Evolutionary conservation across 2,329 filamentous ascomycete genomes (phyloP).

Genomic region (Pseudogymnoascus sp.): DNA sequence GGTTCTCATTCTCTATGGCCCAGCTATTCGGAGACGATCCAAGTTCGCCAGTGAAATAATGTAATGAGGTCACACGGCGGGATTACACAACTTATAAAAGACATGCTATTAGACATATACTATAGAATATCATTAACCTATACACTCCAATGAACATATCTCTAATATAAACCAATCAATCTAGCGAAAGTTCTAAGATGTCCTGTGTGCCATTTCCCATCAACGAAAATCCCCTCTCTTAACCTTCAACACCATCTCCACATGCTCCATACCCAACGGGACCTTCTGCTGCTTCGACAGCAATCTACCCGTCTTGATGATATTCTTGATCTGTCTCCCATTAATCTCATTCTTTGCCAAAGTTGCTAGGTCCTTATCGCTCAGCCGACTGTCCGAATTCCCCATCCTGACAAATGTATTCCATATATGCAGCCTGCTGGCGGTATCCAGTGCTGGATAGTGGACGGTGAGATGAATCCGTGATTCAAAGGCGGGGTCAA

Average conservation of each 20-base stretch:
- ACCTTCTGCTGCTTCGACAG: conserved; percentile 21
- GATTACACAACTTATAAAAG: background rate
- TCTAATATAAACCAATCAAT: background rate
- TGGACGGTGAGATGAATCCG: conserved; percentile 27
- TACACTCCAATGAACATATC: background rate
- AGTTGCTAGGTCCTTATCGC: conserved; percentile 15
- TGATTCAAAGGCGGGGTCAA: conserved; percentile 29
- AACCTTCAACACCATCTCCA: conserved; percentile 24
- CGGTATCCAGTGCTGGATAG: conserved; percentile 18
- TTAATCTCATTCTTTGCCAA: conserved; percentile 23
- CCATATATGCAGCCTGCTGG: conserved; percentile 21
- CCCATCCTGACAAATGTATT: conserved; percentile 17
- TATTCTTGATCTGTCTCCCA: conserved; percentile 30
- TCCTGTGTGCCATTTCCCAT: background rate
- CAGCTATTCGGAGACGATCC: conserved; percentile 64
- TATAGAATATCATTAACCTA: background rate
- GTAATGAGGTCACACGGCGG: background rate
- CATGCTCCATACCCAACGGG: conserved; percentile 19
- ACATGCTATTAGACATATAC: background rate
- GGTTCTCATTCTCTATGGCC: conserved; percentile 72
- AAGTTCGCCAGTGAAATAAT: conserved; percentile 50
- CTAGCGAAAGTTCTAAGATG: background rate
- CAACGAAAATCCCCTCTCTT: conserved; percentile 10
- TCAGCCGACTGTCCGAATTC: conserved; percentile 10
- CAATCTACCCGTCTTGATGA: conserved; percentile 25